These are phyloP conservation scores for Scytalidium sp. DNA, from an alignment of 2,329 filamentous ascomycete genomes.

Conservation along the genomic window DNA sequence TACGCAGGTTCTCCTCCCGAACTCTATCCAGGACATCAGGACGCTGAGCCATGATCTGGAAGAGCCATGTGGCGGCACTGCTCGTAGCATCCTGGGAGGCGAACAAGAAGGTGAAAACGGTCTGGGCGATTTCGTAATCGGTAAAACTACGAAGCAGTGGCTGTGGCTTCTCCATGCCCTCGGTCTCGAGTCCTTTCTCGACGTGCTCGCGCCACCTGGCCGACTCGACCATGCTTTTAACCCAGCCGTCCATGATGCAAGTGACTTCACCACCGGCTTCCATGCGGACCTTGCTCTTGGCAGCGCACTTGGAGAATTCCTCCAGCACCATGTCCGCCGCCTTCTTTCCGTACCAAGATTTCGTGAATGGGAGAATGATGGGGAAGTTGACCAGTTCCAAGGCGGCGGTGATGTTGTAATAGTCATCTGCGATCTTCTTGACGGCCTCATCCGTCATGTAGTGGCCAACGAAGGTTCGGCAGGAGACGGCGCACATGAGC, in stretches of 20 bases:
- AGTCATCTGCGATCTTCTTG: constrained; percentile 94
- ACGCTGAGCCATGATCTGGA: constrained; percentile 89
- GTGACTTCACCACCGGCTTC: constrained; percentile 79
- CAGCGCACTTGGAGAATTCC: constrained; percentile 87
- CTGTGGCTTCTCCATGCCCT: constrained; percentile 74
- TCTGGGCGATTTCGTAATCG: constrained; percentile 90
- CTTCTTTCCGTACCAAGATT: constrained; percentile 97
- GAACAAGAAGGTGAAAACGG: constrained; percentile 94
- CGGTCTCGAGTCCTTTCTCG: constrained; percentile 66
- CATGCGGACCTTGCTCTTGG: constrained; percentile 92
- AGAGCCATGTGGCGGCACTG: constrained; percentile 90
- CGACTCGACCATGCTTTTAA: constrained; percentile 83
- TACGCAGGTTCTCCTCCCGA: constrained; percentile 81
- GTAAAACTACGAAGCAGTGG: constrained; percentile 82
- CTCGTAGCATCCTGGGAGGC: constrained; percentile 96
- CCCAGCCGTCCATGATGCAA: constrained; percentile 96
- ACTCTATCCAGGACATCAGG: constrained; percentile 90
- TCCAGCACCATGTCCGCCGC: constrained; percentile 86
- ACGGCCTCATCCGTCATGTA: constrained; percentile 89
- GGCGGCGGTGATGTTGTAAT: constrained; percentile 93
- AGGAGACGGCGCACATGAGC: constrained; percentile 90
- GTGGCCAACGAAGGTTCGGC: constrained; percentile 94
- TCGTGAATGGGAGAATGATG: constrained; percentile 91
- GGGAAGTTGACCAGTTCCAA: constrained; percentile 98
- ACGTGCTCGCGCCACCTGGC: constrained; percentile 66